Conservation (phyloP, 108 stramenopile genomes). For the Pseudonitzschia multistriata region DNA sequence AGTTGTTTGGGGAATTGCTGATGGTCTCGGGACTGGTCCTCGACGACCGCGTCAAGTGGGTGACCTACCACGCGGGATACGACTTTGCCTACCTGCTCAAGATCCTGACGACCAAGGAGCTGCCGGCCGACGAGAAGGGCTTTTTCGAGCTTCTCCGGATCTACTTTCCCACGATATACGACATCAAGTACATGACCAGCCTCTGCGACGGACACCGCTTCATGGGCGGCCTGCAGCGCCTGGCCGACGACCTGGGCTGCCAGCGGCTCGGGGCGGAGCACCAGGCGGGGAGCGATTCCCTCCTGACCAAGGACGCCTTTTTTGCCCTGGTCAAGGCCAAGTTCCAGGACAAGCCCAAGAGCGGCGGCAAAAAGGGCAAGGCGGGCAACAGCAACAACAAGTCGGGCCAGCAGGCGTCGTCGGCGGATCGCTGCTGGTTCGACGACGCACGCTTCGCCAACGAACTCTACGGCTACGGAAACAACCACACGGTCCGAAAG, state of each 20-base stretch:
- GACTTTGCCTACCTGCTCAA: constrained; percentile 98
- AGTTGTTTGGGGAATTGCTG: constrained; percentile 94
- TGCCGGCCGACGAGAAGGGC: constrained; percentile 77
- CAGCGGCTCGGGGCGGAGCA: constrained; percentile 97
- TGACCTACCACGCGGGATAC: constrained; percentile 97
- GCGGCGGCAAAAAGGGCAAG: constrained; percentile 36
- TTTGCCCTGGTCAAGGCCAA: constrained; percentile 86
- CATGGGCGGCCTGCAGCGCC: constrained; percentile 90
- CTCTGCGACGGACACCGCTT: constrained; percentile 80
- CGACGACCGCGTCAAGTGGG: constrained; percentile 94
- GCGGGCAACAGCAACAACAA: not conserved
- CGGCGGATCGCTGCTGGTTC: constrained; percentile 2
- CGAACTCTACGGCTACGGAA: constrained; percentile 88
- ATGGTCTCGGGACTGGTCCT: constrained; percentile 97
- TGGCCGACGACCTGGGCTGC: constrained; percentile 91
- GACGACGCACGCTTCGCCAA: constrained; percentile 83
- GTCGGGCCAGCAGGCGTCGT: not conserved
- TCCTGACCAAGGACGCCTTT: constrained; percentile 95
- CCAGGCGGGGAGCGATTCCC: constrained; percentile 96
- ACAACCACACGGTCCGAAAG: constrained; percentile 86
- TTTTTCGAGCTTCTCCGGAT: constrained; percentile 93
- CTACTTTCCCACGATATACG: constrained; percentile 98
- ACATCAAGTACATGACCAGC: constrained; percentile 97
- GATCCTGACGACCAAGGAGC: constrained; percentile 76
- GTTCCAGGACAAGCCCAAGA: constrained; percentile 40